Percentiles rank a stretch among this genome's conserved stretches.
Evolutionary conservation across 1,284 basidiomycete species (phyloP).

Genomic region (Ceratorhiza oryzae-sativae): DNA sequence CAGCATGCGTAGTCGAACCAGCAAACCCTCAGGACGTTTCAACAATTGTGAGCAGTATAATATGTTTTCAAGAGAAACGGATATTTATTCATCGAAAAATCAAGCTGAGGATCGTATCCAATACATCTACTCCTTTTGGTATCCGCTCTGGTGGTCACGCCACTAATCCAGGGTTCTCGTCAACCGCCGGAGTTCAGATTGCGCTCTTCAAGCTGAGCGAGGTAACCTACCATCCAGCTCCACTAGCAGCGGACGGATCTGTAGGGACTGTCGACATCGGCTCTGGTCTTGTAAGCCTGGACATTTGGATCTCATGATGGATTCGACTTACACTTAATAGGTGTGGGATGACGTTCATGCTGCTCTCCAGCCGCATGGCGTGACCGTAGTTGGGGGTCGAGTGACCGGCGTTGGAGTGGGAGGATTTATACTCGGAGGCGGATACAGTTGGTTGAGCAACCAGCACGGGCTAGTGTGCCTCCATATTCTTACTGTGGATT

Average conservation of each 20-base stretch:
- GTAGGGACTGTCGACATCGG: slow-evolving; percentile 58
- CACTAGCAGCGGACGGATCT: neutral
- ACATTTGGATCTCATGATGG: too few relatives aligned
- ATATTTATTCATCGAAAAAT: too few relatives aligned
- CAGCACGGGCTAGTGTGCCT: neutral
- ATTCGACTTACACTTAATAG: neutral
- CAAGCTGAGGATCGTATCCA: neutral
- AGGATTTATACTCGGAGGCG: slow-evolving; percentile 63
- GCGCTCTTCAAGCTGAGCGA: slow-evolving; percentile 60
- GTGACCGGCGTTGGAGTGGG: slow-evolving; percentile 61
- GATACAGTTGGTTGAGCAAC: slow-evolving; percentile 47
- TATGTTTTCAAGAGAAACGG: too few relatives aligned
- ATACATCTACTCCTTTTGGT: neutral
- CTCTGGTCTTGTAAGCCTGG: slow-evolving; percentile 52
- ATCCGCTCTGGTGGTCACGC: slow-evolving; percentile 56
- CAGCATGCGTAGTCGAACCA: slow-evolving; percentile 26
- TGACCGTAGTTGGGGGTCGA: slow-evolving; percentile 63
- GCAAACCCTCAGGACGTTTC: slow-evolving; percentile 5
- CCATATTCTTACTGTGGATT: too few relatives aligned
- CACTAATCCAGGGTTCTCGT: slow-evolving; percentile 60
- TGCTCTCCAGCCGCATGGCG: slow-evolving; percentile 54
- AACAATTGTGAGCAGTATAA: neutral
- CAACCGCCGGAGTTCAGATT: slow-evolving; percentile 64
- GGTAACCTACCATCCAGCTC: slow-evolving; percentile 53
- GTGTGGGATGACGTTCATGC: slow-evolving; percentile 67